Percentiles rank a stretch among this genome's conserved stretches.
These are phyloP conservation scores for Umbelopsis sp. DNA, from an alignment of 192 early-diverging fungal species.

Conservation along the genomic window DNA sequence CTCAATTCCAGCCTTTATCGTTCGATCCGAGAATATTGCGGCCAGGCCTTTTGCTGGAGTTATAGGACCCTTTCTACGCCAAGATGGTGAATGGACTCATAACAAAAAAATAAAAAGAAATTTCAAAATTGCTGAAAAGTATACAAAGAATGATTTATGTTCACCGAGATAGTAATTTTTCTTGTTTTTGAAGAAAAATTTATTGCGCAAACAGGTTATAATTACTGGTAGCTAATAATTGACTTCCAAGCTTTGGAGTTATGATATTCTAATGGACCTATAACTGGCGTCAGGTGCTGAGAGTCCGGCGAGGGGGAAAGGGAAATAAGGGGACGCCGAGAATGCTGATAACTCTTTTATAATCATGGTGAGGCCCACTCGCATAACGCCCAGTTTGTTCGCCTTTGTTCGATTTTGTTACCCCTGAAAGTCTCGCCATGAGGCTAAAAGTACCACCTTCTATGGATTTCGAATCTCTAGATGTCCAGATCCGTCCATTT, in stretches of 20 bases:
- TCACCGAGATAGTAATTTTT: no score
- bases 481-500: no score
- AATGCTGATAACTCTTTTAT: slow-evolving; percentile 7
- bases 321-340: background rate
- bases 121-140: no score
- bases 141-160: no score
- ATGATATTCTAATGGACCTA: background rate
- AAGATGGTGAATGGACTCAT: no score
- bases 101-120: no score
- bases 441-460: no score
- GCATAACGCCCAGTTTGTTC: slow-evolving; percentile 7
- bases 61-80: background rate
- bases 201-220: no score
- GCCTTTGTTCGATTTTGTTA: background rate
- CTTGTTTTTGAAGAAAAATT: no score
- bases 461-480: no score
- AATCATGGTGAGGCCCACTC: background rate
- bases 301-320: background rate
- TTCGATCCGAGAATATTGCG: background rate
- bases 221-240: no score
- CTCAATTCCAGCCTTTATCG: slow-evolving; percentile 5
- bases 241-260: background rate
- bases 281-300: slow-evolving; percentile 9
- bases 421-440: slow-evolving; percentile 7
- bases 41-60: background rate